Conservation (phyloP, 2,329 filamentous ascomycete species). For the Rhinocladiella similis region DNA sequence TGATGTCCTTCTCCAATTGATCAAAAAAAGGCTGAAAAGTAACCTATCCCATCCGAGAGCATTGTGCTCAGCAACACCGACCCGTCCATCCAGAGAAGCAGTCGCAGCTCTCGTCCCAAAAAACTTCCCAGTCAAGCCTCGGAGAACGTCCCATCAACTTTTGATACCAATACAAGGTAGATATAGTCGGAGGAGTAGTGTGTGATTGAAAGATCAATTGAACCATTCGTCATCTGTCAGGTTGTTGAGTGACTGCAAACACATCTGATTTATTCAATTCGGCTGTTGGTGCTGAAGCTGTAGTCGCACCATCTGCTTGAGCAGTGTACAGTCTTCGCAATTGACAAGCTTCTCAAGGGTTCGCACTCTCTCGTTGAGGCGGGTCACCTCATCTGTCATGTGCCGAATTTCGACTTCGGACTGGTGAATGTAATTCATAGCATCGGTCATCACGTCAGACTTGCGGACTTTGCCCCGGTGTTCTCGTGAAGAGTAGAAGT, state of each 20-base stretch:
- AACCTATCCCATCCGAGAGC: neutral
- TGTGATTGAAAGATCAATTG: neutral
- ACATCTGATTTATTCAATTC: neutral
- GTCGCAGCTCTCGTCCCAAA: neutral
- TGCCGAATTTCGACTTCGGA: constrained; percentile 29
- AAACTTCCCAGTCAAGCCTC: neutral
- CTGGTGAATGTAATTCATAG: constrained; percentile 30
- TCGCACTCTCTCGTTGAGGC: constrained; percentile 23
- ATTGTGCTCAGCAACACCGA: neutral
- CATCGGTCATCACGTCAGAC: constrained; percentile 29
- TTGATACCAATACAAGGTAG: neutral
- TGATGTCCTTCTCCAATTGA: too few relatives aligned
- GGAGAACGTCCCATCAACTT: neutral
- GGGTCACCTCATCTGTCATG: constrained; percentile 28
- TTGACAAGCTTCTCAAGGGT: constrained; percentile 26
- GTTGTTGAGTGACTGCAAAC: neutral
- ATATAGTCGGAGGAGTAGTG: neutral
- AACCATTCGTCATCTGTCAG: neutral
- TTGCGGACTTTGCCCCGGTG: constrained; percentile 27
- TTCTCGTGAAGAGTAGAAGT: constrained; percentile 16
- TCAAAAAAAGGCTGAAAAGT: too few relatives aligned
- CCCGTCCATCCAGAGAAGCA: neutral
- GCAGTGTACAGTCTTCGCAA: constrained; percentile 26
- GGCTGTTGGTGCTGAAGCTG: neutral
- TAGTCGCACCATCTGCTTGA: constrained; percentile 23